These are phyloP conservation scores for Colletotrichum tabaci DNA, from an alignment of 2,329 filamentous ascomycete genomes.

Conservation along the genomic window DNA sequence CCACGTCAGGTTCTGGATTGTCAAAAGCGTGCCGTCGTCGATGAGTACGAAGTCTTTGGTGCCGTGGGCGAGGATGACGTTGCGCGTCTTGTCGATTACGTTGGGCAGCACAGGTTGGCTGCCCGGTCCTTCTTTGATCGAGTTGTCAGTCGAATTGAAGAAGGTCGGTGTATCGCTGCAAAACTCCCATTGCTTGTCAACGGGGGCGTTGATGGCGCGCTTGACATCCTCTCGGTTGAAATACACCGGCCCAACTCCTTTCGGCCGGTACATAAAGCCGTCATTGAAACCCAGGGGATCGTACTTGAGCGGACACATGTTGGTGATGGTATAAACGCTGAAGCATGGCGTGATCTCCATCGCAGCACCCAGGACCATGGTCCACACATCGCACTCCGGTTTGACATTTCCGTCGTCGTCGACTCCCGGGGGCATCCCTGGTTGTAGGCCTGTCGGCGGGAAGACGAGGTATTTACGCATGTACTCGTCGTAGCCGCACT, in stretches of 20 bases:
- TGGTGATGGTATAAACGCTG: conserved; percentile 81
- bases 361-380: conserved; percentile 67
- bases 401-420: conserved; percentile 53
- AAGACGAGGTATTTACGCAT: conserved; percentile 75
- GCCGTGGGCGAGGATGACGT: conserved; percentile 82
- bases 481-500: conserved; percentile 76
- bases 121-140: conserved; percentile 59
- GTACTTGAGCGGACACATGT: conserved; percentile 79
- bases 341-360: conserved; percentile 81
- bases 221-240: conserved; percentile 82
- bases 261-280: conserved; percentile 74
- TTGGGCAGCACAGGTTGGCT: conserved; percentile 73
- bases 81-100: conserved; percentile 81
- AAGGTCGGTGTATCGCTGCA: conserved; percentile 64
- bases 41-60: conserved; percentile 78
- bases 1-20: conserved; percentile 88
- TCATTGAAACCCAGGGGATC: conserved; percentile 80
- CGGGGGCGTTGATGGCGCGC: conserved; percentile 75
- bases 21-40: conserved; percentile 78
- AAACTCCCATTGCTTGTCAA: conserved; percentile 49
- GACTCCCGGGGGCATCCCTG: conserved; percentile 61
- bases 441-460: conserved; percentile 76
- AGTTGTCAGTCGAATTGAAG: conserved; percentile 61
- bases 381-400: conserved; percentile 69
- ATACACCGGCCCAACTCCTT: conserved; percentile 72